Evolutionary conservation across 2,329 filamentous ascomycete genomes (phyloP), one percentile per base, ranked within the genome.

Genomic region (Esteya vermicola): DNA sequence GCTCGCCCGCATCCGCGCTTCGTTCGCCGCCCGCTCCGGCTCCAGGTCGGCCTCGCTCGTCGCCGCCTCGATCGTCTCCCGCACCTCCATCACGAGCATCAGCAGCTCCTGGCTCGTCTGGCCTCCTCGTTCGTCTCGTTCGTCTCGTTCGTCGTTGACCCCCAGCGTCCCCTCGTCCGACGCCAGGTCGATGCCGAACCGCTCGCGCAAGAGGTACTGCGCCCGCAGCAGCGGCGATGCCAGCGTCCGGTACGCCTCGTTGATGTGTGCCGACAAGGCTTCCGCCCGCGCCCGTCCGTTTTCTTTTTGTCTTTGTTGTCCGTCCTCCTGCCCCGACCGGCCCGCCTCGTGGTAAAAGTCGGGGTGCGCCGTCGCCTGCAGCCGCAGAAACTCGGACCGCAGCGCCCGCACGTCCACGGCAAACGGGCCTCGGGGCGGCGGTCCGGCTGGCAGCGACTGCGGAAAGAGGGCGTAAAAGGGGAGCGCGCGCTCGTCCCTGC

Each of bases 181-280:
- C 2, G 76, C 78, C 0, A 91, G 76, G 53, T 94, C 84, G 18
- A 88, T 71, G 0, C 79, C 85, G 31, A 78, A 70, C 39, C 78
- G 70, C 44, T 80, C 62, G 4, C 62, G 59, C 0, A 96, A 71
- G 6, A 96, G 63, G 56, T 96, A 94, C 57, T 95, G 85, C n/a
- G 89, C 88, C 20, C 91, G 75, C 36, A 74, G 59, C 12, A 98
- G 65, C 14, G 91, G 88, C 50, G 80, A 75, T 37, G 73, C 65
- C 1, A 98, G 72, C 3, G 88, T 94, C 53, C 76, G 80, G 68
- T 93, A 96, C 1, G 91, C 91, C 48, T 86, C 80, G 66, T 96
- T 96, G 57, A 96, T 88, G 21, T 75, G 71, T 8, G 85, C 74
- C 9, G 82, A 91, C n/a, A 78, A 65, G 0, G 77, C 81, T 57